These are phyloP conservation scores for Ambrosiella beaveri DNA, from an alignment of 2,329 filamentous ascomycete genomes.

Conservation along the genomic window DNA sequence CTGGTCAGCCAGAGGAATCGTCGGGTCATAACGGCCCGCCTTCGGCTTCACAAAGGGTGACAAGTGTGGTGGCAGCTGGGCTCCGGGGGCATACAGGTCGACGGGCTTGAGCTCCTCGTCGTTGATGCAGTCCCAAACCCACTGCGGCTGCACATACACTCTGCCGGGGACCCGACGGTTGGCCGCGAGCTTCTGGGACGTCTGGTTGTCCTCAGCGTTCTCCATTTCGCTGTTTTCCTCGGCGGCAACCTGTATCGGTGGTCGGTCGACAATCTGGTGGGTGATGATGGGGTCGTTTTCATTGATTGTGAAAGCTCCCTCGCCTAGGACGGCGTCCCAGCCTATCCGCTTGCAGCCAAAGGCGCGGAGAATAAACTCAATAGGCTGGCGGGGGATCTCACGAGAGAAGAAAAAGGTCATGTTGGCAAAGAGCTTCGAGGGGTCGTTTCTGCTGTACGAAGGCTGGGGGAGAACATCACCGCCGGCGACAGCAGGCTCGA, in stretches of 20 bases:
- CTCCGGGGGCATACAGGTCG: slow-evolving; percentile 77
- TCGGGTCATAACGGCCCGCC: slow-evolving; percentile 83
- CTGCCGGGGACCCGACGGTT: slow-evolving; percentile 75
- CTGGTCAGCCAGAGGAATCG: slow-evolving; percentile 67
- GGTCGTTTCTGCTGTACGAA: slow-evolving; percentile 43
- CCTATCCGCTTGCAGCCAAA: slow-evolving; percentile 94
- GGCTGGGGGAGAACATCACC: slow-evolving; percentile 80
- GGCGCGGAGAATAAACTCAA: slow-evolving; percentile 83
- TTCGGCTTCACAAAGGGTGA: slow-evolving; percentile 87
- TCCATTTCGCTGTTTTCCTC: slow-evolving; percentile 26
- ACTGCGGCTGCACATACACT: slow-evolving; percentile 89
- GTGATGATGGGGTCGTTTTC: slow-evolving; percentile 81
- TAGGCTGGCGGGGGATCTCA: slow-evolving; percentile 73
- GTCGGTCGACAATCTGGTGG: slow-evolving; percentile 89
- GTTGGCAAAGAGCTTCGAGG: slow-evolving; percentile 64
- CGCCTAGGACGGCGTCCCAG: slow-evolving; percentile 82
- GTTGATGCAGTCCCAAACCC: slow-evolving; percentile 96
- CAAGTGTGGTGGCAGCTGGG: slow-evolving; percentile 78
- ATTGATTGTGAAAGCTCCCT: slow-evolving; percentile 79
- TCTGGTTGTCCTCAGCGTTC: slow-evolving; percentile 43
- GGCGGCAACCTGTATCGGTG: slow-evolving; percentile 46
- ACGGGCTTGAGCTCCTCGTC: slow-evolving; percentile 74
- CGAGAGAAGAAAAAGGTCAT: slow-evolving; percentile 87
- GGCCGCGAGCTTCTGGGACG: slow-evolving; percentile 35
- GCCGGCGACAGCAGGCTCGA: slow-evolving; percentile 66